These are phyloP conservation scores for Zanthoxylum bungeanum DNA, from an alignment of 345 rosid genomes.

Conservation along the genomic window DNA sequence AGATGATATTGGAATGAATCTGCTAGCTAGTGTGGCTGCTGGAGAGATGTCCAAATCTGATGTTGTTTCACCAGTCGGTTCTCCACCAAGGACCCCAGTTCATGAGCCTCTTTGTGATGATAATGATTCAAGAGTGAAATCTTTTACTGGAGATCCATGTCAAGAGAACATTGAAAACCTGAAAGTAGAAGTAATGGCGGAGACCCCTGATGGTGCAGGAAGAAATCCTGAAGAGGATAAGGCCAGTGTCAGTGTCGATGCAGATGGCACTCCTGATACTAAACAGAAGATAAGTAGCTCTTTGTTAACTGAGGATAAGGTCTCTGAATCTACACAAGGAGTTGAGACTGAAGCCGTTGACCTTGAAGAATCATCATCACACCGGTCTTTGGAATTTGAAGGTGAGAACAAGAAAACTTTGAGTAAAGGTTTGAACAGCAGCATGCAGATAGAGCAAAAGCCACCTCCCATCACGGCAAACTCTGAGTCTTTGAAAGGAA, in stretches of 20 bases:
- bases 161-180: constrained; percentile 39
- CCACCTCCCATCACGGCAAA: too few relatives aligned
- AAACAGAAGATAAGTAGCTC: constrained; percentile 23
- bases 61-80: constrained; percentile 45
- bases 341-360: constrained; percentile 25
- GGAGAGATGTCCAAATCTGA: constrained; percentile 76
- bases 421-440: constrained; percentile 13
- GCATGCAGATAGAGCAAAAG: constrained; percentile 28
- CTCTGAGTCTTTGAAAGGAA: constrained; percentile 28
- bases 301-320: constrained; percentile 31
- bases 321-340: constrained; percentile 15
- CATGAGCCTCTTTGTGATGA: constrained; percentile 34
- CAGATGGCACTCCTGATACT: constrained; percentile 26
- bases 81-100: constrained; percentile 38
- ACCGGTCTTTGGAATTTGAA: constrained; percentile 17
- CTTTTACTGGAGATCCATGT: constrained; percentile 34
- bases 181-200: constrained; percentile 25
- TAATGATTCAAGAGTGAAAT: constrained; percentile 31
- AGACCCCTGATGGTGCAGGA: constrained; percentile 21
- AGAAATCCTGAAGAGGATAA: constrained; percentile 31
- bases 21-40: constrained; percentile 94
- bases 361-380: constrained; percentile 24
- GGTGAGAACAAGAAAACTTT: constrained; percentile 21
- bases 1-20: constrained; percentile 94
- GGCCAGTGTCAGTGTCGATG: constrained; percentile 20